Conservation (phyloP, 2,329 filamentous ascomycete genomes). For the Clonostachys rhizophaga region DNA sequence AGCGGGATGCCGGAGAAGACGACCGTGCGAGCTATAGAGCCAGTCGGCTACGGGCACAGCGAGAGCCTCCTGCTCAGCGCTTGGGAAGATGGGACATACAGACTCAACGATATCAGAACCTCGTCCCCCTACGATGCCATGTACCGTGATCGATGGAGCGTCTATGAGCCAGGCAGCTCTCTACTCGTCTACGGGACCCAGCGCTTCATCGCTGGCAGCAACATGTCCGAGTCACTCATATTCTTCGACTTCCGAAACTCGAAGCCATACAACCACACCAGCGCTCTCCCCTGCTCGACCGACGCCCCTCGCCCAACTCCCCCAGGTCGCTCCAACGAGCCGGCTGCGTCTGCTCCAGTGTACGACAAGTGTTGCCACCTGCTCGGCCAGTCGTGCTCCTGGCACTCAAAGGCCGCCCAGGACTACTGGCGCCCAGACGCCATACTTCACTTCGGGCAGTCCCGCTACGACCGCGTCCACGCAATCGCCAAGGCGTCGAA, state of each 20-base stretch:
- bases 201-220: slow-evolving; percentile 45
- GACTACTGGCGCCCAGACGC: slow-evolving; percentile 44
- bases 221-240: slow-evolving; percentile 34
- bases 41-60: slow-evolving; percentile 27
- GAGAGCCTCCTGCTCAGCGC: slow-evolving; percentile 40
- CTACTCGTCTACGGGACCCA: slow-evolving; percentile 45
- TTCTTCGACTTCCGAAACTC: slow-evolving; percentile 51
- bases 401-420: slow-evolving; percentile 36
- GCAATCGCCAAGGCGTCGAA: slow-evolving; percentile 42
- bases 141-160: slow-evolving; percentile 49
- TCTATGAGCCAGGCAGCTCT: slow-evolving; percentile 36
- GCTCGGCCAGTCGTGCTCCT: slow-evolving; percentile 30
- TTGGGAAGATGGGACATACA: slow-evolving; percentile 48
- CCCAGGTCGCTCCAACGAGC: slow-evolving; percentile 10
- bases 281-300: slow-evolving; percentile 37
- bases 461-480: slow-evolving; percentile 29
- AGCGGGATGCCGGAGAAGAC: slow-evolving; percentile 17
- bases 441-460: slow-evolving; percentile 35
- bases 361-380: slow-evolving; percentile 24
- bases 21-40: slow-evolving; percentile 40
- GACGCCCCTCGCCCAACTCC: slow-evolving; percentile 27
- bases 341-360: slow-evolving; percentile 1
- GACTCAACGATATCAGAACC: slow-evolving; percentile 45
- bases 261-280: slow-evolving; percentile 41
- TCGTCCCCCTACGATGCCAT: slow-evolving; percentile 38